Percentiles rank a stretch among this genome's conserved stretches.
These are phyloP conservation scores for Pontederia paniculata DNA, from an alignment of 176 grass and related monocot species.

Conservation along the genomic window DNA sequence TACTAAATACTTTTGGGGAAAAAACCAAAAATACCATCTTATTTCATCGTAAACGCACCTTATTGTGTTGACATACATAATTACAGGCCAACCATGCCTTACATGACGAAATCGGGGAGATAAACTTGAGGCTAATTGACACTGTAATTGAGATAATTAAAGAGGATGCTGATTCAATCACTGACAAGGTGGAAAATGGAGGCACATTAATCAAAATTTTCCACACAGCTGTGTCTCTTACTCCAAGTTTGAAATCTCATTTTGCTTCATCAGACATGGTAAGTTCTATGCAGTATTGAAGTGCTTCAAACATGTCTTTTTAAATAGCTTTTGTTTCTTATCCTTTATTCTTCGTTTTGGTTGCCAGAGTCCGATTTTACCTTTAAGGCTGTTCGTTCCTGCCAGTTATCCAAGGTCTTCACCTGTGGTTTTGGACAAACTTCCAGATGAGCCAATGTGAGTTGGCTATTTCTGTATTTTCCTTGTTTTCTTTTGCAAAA, in stretches of 20 bases:
- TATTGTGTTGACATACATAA: not conserved
- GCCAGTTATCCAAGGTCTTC: slow-evolving; percentile 80
- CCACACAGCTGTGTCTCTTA: slow-evolving; percentile 66
- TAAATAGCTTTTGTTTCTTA: too few relatives aligned
- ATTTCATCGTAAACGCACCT: too few relatives aligned
- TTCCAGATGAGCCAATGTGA: slow-evolving; percentile 75
- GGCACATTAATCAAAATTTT: slow-evolving; percentile 81
- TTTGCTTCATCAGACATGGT: slow-evolving; percentile 81
- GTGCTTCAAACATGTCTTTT: too few relatives aligned
- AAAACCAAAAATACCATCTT: too few relatives aligned
- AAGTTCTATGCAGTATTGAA: slow-evolving; percentile 19
- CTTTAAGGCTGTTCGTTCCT: slow-evolving; percentile 87
- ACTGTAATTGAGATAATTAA: slow-evolving; percentile 67
- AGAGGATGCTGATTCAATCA: slow-evolving; percentile 49
- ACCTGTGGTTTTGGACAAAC: slow-evolving; percentile 75
- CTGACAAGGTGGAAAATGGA: slow-evolving; percentile 45
- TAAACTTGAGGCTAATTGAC: slow-evolving; percentile 81
- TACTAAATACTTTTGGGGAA: too few relatives aligned
- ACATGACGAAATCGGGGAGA: slow-evolving; percentile 68
- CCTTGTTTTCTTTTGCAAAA: too few relatives aligned
- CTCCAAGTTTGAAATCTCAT: slow-evolving; percentile 72
- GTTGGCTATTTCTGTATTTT: too few relatives aligned
- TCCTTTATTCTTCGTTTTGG: too few relatives aligned
- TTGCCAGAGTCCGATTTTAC: slow-evolving; percentile 75
- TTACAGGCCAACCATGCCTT: slow-evolving; percentile 64